phyloP scores from a whole-genome alignment of 2,329 filamentous ascomycete genomes.

The Clarireedia homoeocarpa region DNA sequence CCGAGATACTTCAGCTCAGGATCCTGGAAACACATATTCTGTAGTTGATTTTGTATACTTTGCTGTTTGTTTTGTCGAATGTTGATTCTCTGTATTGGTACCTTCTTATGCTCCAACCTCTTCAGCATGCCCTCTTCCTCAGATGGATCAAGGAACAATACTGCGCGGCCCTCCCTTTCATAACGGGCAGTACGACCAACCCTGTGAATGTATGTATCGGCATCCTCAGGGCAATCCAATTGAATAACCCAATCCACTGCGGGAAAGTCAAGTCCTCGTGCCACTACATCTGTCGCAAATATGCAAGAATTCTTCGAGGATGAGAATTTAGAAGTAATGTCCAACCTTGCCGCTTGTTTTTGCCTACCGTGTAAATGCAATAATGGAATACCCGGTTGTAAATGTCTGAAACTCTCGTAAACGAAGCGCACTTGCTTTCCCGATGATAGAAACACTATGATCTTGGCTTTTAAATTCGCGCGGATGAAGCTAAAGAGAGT shows the following conservation, averaged over 20 bases:
- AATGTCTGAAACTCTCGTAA: conserved; percentile 84
- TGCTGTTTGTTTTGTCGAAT: conserved; percentile 84
- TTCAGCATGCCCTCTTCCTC: conserved; percentile 90
- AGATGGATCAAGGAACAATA: conserved; percentile 84
- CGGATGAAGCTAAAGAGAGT: conserved; percentile 90
- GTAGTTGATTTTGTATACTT: conserved; percentile 74
- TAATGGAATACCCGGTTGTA: conserved; percentile 89
- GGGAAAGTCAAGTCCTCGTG: conserved; percentile 89
- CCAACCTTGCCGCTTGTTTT: conserved; percentile 80
- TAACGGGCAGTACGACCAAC: conserved; percentile 93
- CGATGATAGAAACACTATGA: conserved; percentile 89
- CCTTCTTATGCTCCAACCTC: conserved; percentile 78
- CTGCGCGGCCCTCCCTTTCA: conserved; percentile 76
- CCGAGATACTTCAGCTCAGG: conserved; percentile 89
- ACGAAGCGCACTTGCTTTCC: conserved; percentile 96
- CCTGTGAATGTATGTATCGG: conserved; percentile 95
- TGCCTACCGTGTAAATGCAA: conserved; percentile 91
- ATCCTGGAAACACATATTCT: conserved; percentile 94
- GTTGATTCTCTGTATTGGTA: conserved; percentile 80
- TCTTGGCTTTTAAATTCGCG: conserved; percentile 85
- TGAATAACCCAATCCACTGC: conserved; percentile 99
- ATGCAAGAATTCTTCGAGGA: conserved; percentile 76
- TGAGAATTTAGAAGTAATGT: conserved; percentile 80
- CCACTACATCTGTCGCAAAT: conserved; percentile 92
- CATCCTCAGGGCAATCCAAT: conserved; percentile 91